A percentile compares a stretch with the other conserved stretches of the same genome.
Conservation (phyloP, 345 rosid species). For the Populus nigra region DNA sequence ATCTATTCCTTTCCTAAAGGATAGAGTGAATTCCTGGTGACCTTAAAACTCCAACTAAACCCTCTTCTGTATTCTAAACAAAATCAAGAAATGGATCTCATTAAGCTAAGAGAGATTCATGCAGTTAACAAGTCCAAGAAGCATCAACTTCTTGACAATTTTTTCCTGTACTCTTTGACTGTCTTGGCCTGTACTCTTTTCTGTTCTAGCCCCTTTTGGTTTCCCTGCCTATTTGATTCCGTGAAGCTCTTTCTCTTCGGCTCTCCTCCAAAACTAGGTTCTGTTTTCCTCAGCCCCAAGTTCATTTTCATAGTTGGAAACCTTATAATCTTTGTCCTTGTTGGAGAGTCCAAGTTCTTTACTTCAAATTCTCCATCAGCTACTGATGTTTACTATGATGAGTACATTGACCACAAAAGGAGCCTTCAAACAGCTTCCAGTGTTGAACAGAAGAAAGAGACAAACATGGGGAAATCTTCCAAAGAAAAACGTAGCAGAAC, state of each 20-base stretch:
- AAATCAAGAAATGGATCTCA: constrained; percentile 21
- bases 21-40: not conserved
- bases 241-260: constrained; percentile 22
- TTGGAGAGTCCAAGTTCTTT: constrained; percentile 48
- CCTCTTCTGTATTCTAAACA: not conserved
- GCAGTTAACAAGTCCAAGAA: constrained; percentile 37
- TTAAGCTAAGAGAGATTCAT: constrained; percentile 28
- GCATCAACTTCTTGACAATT: constrained; percentile 26
- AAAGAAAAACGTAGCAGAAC: constrained; percentile 13
- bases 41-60: not conserved
- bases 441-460: constrained; percentile 13
- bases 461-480: constrained; percentile 5
- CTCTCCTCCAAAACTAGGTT: constrained; percentile 30
- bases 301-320: constrained; percentile 52
- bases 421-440: constrained; percentile 3
- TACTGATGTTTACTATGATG: constrained; percentile 30
- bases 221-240: constrained; percentile 29
- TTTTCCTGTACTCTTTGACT: constrained; percentile 24
- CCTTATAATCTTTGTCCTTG: constrained; percentile 47
- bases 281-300: constrained; percentile 32
- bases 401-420: constrained; percentile 31
- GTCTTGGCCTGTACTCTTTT: constrained; percentile 36
- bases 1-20: not conserved
- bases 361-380: constrained; percentile 30
- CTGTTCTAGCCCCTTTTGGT: constrained; percentile 39